Conservation (phyloP, 2,329 filamentous ascomycete species). For the Eutypella sp. region DNA sequence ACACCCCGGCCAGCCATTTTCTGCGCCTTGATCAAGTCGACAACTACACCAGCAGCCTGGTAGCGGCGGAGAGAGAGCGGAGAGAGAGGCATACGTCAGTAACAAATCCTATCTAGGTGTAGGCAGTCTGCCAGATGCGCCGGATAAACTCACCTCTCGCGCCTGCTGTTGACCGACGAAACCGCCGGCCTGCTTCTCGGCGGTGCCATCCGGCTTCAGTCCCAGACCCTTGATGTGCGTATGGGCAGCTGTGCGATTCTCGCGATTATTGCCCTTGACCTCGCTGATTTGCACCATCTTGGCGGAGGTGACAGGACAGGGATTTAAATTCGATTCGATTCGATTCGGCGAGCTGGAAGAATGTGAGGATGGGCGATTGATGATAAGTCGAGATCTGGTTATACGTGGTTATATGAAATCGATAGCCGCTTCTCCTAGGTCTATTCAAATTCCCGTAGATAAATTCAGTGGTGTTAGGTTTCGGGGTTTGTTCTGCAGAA, state of each 20-base stretch:
- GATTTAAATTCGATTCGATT: no score
- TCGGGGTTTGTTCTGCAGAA: no score
- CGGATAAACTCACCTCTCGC: conserved; percentile 63
- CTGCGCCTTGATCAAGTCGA: conserved; percentile 91
- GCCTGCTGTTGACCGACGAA: conserved; percentile 88
- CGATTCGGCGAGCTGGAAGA: not conserved
- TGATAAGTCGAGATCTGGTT: conserved; percentile 7
- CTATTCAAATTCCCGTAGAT: no score
- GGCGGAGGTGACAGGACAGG: conserved; percentile 25
- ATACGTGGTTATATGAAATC: no score
- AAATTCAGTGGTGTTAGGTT: no score
- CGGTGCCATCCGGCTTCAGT: conserved; percentile 76
- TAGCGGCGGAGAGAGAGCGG: not conserved
- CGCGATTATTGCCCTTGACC: conserved; percentile 89
- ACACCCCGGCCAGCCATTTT: conserved; percentile 97
- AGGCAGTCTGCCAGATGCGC: not conserved
- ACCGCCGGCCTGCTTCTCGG: conserved; percentile 72
- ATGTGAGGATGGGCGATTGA: not conserved
- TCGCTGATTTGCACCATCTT: conserved; percentile 87
- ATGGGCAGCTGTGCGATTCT: conserved; percentile 93
- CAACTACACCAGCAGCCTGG: conserved; percentile 88
- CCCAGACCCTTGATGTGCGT: conserved; percentile 97
- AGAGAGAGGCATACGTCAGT: not conserved
- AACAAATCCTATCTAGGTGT: not conserved
- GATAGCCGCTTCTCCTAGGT: no score